A percentile compares a stretch with the other conserved stretches of the same genome.
phyloP scores from a whole-genome alignment of 169 alveolate species.

The Babesia ovis region DNA sequence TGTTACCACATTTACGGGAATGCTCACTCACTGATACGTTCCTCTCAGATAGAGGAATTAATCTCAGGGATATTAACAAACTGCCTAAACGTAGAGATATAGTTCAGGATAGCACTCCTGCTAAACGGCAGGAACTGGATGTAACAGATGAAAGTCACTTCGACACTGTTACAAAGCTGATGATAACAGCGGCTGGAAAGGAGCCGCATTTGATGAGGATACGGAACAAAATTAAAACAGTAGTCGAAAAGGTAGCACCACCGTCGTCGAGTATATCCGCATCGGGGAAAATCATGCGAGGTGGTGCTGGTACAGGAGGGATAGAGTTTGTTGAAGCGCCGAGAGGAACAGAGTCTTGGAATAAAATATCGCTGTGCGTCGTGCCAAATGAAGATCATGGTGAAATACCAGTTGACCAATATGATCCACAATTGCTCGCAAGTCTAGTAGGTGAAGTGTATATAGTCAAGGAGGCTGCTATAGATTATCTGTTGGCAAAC shows the following conservation, averaged over 20 bases:
- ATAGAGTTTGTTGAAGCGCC: conserved; percentile 77
- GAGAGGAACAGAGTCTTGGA: conserved; percentile 75
- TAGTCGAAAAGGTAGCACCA: conserved; percentile 60
- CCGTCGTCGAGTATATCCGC: conserved; percentile 75
- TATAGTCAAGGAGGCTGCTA: conserved; percentile 75
- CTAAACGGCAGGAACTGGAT: conserved; percentile 6
- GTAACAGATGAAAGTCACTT: background rate
- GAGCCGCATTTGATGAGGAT: conserved; percentile 47
- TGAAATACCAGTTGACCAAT: conserved; percentile 62
- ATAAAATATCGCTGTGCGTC: conserved; percentile 73
- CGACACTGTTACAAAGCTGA: conserved; percentile 32
- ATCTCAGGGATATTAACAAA: conserved; percentile 18
- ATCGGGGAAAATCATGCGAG: conserved; percentile 70
- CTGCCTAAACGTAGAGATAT: background rate
- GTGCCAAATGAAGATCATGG: conserved; percentile 71
- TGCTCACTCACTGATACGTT: conserved; percentile 13
- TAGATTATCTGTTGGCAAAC: conserved; percentile 72
- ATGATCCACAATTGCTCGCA: conserved; percentile 64
- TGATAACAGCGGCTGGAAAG: conserved; percentile 62
- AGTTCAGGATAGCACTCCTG: background rate
- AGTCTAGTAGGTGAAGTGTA: conserved; percentile 78
- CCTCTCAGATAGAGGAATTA: conserved; percentile 26
- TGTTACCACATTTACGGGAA: conserved; percentile 46
- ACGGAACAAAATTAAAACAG: conserved; percentile 30
- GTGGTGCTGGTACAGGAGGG: conserved; percentile 82